Evolutionary conservation across 805 yeast genomes (phyloP), one percentile per base, ranked within the genome.

Genomic region (Saccharomycopsis fodiens): DNA sequence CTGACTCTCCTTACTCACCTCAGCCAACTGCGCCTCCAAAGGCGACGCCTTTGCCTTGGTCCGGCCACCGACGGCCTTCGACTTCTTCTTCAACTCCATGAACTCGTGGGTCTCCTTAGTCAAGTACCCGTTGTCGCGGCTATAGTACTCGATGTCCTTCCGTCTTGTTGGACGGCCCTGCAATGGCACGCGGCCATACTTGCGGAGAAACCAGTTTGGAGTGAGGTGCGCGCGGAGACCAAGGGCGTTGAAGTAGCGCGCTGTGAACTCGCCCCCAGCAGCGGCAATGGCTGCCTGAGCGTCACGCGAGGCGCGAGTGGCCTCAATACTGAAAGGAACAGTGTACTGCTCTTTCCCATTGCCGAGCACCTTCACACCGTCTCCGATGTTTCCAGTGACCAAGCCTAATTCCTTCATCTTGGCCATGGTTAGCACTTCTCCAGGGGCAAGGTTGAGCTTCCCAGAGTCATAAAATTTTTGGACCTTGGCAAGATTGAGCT

Each of bases 131-230:
- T 78, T 78, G 2, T 74, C 72, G 59, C 78, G 73, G 41, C 87
- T 76, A 66, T 93, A 91, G 63, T 72, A 86, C 47, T 77, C 78
- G 46, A 91, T 79, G 58, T 83, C 87, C 64, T 85, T 82, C 65
- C 85, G 78, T 55, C 76, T 79, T 6, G 82, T 82, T 12, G 98
- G 98, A 63, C 88, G 78, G 1, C 97, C 88, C 43, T 76, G 79
- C 53, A 86, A 61, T 38, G 97, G 97, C 13, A 89, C 62, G 53
- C 87, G 78, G 15, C 94, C 95, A 58, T 78, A 80, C 56, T 73
- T 82, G 52, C 70, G 63, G 40, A 84, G 61, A 55, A 80, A 83
- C 62, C 79, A 70, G 39, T 77, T 74, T 8, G 97, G 97, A 39
- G 79, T 64, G 34, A 86, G 68, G 57, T 87, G 93, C 3, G 87